A percentile compares a stretch with the other conserved stretches of the same genome.
Evolutionary conservation across 805 yeast genomes (phyloP).

Genomic region (Aciculoconidium aculeatum): DNA sequence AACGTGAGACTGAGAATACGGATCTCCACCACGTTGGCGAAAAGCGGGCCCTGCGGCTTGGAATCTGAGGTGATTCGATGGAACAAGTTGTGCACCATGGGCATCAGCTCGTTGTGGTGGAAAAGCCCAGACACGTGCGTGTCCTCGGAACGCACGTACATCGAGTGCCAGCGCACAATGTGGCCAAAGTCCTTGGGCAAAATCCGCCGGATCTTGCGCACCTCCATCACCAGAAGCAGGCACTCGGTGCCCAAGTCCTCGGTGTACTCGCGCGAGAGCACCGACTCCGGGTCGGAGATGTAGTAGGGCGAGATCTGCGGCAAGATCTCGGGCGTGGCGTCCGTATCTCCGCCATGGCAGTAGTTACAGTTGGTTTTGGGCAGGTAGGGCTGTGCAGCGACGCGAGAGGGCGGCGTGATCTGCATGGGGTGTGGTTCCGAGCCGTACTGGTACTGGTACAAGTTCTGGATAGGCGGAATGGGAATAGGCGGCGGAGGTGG

Average conservation of each 20-base stretch:
- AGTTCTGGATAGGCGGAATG: too few species aligned
- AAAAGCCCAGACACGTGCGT: slow-evolving; percentile 4
- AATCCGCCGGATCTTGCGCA: slow-evolving; percentile 5
- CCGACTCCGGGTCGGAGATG: slow-evolving; percentile 1
- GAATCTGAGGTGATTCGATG: slow-evolving; percentile 5
- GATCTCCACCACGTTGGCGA: slow-evolving; percentile 9
- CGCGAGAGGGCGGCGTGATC: too few species aligned
- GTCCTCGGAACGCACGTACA: slow-evolving; percentile 5
- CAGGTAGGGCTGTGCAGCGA: too few species aligned
- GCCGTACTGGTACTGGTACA: too few species aligned
- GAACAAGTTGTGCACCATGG: slow-evolving; percentile 4
- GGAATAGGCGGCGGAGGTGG: too few species aligned
- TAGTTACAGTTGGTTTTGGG: too few species aligned
- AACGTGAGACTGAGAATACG: slow-evolving; percentile 15
- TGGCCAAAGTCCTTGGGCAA: slow-evolving; percentile 6
- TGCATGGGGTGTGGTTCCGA: too few species aligned
- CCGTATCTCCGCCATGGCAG: too few species aligned
- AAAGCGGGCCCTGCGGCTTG: slow-evolving; percentile 5
- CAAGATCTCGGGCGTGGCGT: too few species aligned
- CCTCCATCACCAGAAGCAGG: slow-evolving; percentile 7
- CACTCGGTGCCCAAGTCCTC: slow-evolving; percentile 3
- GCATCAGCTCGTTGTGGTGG: slow-evolving; percentile 3
- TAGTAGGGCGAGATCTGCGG: too few species aligned
- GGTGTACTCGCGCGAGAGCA: background rate
- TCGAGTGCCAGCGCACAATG: slow-evolving; percentile 4